Percentiles rank a stretch among this genome's conserved stretches.
Conservation (phyloP, 805 yeast genomes). For the Lachancea fermentati region DNA sequence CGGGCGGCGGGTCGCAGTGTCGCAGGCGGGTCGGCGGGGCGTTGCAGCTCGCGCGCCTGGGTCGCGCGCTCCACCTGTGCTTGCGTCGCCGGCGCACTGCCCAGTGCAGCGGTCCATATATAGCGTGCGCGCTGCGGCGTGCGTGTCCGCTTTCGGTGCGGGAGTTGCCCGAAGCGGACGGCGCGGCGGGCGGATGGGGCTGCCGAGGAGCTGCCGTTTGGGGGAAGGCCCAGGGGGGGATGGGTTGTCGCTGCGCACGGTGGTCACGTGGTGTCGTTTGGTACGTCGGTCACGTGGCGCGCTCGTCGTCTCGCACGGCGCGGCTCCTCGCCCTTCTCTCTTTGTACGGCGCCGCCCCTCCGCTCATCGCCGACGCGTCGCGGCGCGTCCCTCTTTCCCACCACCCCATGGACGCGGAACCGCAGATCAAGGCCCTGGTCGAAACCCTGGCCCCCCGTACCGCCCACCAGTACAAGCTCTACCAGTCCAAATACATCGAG, state of each 20-base stretch:
- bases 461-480: conserved; percentile 26
- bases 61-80: too few relatives aligned
- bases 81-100: background rate
- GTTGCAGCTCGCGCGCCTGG: too few relatives aligned
- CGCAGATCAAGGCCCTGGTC: conserved; percentile 15
- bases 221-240: too few relatives aligned
- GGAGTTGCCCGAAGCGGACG: background rate
- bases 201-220: background rate
- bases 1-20: background rate
- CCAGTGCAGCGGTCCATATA: background rate
- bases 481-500: conserved; percentile 23
- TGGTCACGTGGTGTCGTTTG: background rate
- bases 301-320: too few relatives aligned
- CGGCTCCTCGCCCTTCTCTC: background rate
- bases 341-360: background rate
- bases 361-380: background rate
- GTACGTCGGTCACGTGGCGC: too few relatives aligned
- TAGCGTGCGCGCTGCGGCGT: too few relatives aligned
- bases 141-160: background rate
- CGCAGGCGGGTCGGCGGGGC: background rate
- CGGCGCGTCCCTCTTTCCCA: too few relatives aligned
- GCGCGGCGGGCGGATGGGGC: conserved; percentile 1
- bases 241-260: background rate
- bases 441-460: conserved; percentile 25
- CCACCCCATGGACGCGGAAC: conserved; percentile 10